phyloP scores from a whole-genome alignment of 2,329 filamentous ascomycete species.

The Aspergillus proliferans region DNA sequence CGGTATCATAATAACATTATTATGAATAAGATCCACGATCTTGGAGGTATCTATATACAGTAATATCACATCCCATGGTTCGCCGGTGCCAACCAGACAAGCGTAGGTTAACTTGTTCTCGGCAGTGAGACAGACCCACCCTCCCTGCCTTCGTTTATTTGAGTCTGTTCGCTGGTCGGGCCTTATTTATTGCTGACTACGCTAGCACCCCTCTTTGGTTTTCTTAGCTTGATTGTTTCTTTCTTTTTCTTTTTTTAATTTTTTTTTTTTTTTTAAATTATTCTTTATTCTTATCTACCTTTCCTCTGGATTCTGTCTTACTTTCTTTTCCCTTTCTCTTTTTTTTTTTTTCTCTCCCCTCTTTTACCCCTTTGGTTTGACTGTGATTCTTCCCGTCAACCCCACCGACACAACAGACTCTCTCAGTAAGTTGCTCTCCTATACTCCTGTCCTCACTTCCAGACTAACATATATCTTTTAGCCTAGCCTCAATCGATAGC shows the following conservation, averaged over 20 bases:
- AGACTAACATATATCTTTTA: background rate
- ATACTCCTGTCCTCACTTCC: too few species aligned
- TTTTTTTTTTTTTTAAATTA: conserved; percentile 1
- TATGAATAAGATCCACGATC: conserved; percentile 7
- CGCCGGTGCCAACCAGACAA: conserved; percentile 8
- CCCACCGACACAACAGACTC: background rate
- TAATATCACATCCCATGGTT: background rate
- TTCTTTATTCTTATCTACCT: conserved; percentile 5
- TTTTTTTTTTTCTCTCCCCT: conserved; percentile 5
- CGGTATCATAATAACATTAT: background rate
- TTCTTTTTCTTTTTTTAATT: conserved; percentile 2
- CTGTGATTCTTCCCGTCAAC: conserved; percentile 5
- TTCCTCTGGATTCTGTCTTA: conserved; percentile 3
- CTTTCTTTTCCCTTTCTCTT: conserved; percentile 12
- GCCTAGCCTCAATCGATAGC: background rate
- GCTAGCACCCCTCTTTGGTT: background rate
- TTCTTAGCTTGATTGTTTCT: conserved; percentile 2
- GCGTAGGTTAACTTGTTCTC: conserved; percentile 14
- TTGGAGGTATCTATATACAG: background rate
- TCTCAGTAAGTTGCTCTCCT: too few species aligned
- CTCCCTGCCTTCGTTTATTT: background rate
- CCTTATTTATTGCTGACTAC: conserved; percentile 1
- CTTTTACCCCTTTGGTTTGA: conserved; percentile 9
- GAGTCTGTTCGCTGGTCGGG: background rate
- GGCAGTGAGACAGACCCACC: conserved; percentile 4